Evolutionary conservation across 148 eudicot genomes (phyloP), one percentile per base, ranked within the genome.

Genomic region (Mesembryanthemum crystallinum): DNA sequence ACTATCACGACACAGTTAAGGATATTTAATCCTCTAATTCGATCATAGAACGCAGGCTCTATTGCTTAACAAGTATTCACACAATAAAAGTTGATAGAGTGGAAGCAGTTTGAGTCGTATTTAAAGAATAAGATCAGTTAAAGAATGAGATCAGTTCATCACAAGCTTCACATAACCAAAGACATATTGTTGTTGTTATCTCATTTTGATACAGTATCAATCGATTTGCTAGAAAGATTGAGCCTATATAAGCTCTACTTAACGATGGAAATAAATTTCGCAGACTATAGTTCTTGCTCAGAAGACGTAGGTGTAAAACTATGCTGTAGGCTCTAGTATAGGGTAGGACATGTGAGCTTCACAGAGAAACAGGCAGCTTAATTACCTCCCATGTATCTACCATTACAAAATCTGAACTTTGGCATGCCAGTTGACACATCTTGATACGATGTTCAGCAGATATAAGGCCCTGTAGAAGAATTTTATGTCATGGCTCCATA

Each of bases 371-470:
- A 73, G 65, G 79, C 39, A 15, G 45, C 55, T n/a, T n/a, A 42
- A 37, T 69, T 77, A 95, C 98, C 98, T 95, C 98, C 97, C 98
- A 95, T 39, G 91, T 84, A 87, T 95, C 96, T 32, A 90, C 96
- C 98, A 90, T 95, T 69, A 90, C 74, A 69, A 90, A 90, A 18
- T 90, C 88, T 8, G 98, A 95, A 79, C 88, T 90, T 85, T 64
- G 83, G 79, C 96, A 95, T 62, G 97, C 98, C 61, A 92, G 81
- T 76, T 80, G 61, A 75, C 98, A 92, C 98, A 95, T 90, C 29
- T 88, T 77, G 49, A 92, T 78, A 73, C 98, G 92, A 81, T 95
- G 91, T 47, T 88, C 87, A 66, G 97, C 85, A 68, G 90, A 82
- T 82, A 89, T n/a, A 70, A 95, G 98, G 42, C 88, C 94, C 97